These are phyloP conservation scores for Umbilicus rupestris DNA, from an alignment of 164 flowering plant genomes.

Conservation along the genomic window DNA sequence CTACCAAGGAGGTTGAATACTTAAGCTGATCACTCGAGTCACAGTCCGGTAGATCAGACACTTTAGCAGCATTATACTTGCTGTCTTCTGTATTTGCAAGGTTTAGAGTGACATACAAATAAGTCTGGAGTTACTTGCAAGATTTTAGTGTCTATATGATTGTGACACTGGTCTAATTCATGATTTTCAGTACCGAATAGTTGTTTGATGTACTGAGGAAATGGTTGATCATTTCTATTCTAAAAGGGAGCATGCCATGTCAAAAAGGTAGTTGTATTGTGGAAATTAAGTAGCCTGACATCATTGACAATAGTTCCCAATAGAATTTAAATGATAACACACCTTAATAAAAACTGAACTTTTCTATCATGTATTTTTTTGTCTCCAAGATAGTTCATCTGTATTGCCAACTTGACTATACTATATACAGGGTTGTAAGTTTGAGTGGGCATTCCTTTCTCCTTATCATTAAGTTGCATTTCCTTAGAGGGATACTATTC, in stretches of 20 bases:
- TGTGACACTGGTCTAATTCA: not conserved
- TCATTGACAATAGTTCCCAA: conserved; percentile 8
- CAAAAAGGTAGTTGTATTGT: not conserved
- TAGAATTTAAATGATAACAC: not conserved
- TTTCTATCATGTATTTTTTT: not conserved
- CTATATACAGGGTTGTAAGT: not conserved
- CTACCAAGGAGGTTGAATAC: not conserved
- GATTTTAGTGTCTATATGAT: not conserved
- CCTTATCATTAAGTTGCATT: not conserved
- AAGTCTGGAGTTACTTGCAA: not conserved
- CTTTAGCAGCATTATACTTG: not conserved
- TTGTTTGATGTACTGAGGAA: not conserved
- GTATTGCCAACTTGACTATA: not conserved
- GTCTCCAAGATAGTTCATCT: not conserved
- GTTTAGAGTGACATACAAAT: not conserved
- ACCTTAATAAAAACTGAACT: not conserved
- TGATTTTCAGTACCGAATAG: not conserved
- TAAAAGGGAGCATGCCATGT: conserved; percentile 1
- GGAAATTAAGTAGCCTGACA: conserved; percentile 6
- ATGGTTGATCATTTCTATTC: not conserved
- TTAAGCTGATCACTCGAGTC: not conserved
- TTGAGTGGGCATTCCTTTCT: not conserved
- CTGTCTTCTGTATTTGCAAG: not conserved
- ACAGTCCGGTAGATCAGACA: not conserved
- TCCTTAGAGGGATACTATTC: not conserved